Evolutionary conservation across 2,329 filamentous ascomycete genomes (phyloP).

Genomic region (Penicillium sumatraense): DNA sequence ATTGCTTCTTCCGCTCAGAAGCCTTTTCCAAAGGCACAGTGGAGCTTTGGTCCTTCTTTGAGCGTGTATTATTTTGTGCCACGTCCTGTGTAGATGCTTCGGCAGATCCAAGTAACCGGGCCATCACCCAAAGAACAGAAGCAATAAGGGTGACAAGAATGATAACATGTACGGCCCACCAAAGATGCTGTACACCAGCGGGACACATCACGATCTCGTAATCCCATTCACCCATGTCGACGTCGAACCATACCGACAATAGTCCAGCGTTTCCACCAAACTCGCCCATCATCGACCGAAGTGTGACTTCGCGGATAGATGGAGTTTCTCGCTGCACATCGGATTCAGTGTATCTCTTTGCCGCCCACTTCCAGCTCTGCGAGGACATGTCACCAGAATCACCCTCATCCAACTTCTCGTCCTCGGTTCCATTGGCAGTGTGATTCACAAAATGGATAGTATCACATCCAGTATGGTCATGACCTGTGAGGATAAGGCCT

Average conservation of each 20-base stretch:
- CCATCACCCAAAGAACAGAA: constrained; percentile 27
- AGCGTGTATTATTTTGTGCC: neutral
- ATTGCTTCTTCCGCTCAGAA: neutral
- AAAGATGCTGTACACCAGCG: constrained; percentile 84
- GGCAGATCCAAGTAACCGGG: constrained; percentile 2
- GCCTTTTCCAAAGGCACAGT: neutral
- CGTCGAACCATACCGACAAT: constrained; percentile 87
- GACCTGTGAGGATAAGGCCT: constrained; percentile 85
- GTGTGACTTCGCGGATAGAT: constrained; percentile 81
- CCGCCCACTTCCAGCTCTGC: constrained; percentile 40
- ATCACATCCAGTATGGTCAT: constrained; percentile 95
- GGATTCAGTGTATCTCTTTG: constrained; percentile 33
- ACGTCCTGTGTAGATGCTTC: neutral
- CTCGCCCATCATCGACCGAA: constrained; percentile 97
- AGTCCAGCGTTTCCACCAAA: constrained; percentile 92
- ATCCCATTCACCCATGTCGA: constrained; percentile 69
- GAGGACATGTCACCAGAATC: neutral
- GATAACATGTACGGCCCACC: constrained; percentile 87
- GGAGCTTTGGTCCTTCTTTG: neutral
- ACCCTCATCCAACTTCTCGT: constrained; percentile 7
- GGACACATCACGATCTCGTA: constrained; percentile 80
- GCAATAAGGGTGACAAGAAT: constrained; percentile 58
- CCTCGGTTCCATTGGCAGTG: constrained; percentile 13
- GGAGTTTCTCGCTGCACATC: constrained; percentile 14
- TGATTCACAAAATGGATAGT: constrained; percentile 81